Conservation (phyloP, 2,329 filamentous ascomycete species). For the Paraphoma sp. region DNA sequence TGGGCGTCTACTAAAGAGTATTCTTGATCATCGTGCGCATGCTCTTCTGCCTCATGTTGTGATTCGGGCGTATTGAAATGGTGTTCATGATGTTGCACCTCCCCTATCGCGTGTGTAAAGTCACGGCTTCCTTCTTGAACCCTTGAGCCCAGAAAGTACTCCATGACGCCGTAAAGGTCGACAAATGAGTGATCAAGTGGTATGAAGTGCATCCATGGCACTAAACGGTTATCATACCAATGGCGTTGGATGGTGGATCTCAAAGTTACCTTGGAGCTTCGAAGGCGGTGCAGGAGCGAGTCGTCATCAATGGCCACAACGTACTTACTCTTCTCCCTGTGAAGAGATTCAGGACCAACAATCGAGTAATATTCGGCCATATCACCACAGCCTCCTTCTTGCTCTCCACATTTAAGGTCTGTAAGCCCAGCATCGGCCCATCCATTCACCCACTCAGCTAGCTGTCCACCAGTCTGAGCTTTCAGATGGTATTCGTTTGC, state of each 20-base stretch:
- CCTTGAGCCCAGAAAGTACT: constrained; percentile 76
- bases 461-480: constrained; percentile 19
- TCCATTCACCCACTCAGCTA: constrained; percentile 46
- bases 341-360: neutral
- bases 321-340: constrained; percentile 26
- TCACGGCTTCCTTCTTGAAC: constrained; percentile 1
- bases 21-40: constrained; percentile 22
- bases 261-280: constrained; percentile 71
- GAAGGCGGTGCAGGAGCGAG: constrained; percentile 58
- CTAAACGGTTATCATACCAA: constrained; percentile 74
- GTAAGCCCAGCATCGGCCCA: constrained; percentile 51
- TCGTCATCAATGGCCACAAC: constrained; percentile 68
- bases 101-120: constrained; percentile 18
- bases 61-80: constrained; percentile 18
- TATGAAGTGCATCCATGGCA: constrained; percentile 82
- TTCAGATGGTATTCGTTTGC: constrained; percentile 27
- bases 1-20: neutral
- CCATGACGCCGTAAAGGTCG: constrained; percentile 75
- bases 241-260: constrained; percentile 79
- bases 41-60: constrained; percentile 10
- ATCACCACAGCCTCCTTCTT: constrained; percentile 53
- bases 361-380: constrained; percentile 48
- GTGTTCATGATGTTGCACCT: constrained; percentile 22
- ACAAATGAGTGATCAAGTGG: constrained; percentile 77
- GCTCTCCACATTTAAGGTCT: constrained; percentile 51